phyloP scores from a whole-genome alignment of 768 basidiomycete species.

The Leccinum fibrillosum region DNA sequence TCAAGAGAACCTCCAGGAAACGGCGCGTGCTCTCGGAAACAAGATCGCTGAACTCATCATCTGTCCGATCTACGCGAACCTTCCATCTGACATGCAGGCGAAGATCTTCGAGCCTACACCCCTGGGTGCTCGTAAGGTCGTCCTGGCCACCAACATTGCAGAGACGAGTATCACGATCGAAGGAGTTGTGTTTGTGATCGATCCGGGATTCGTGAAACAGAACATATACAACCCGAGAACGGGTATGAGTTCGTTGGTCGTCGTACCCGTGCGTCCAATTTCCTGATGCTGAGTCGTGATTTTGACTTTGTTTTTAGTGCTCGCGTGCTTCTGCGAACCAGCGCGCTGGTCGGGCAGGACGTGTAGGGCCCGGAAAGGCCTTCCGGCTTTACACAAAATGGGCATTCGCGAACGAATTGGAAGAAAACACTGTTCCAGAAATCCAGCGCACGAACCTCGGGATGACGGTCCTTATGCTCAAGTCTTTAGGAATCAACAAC shows the following conservation, averaged over 20 bases:
- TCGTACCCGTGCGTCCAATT: conserved; percentile 75
- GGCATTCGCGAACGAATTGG: conserved; percentile 94
- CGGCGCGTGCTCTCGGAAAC: conserved; percentile 90
- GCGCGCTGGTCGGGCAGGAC: conserved; percentile 93
- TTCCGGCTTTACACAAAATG: conserved; percentile 99
- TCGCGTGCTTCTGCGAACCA: conserved; percentile 98
- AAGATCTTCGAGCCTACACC: conserved; percentile 99
- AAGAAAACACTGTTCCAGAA: conserved; percentile 96
- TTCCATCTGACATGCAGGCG: conserved; percentile 99
- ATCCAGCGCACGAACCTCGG: conserved; percentile 98
- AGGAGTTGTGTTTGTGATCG: conserved; percentile 98
- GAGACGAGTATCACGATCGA: conserved; percentile 99
- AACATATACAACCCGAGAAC: conserved; percentile 98
- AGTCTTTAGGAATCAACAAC: conserved; percentile 97
- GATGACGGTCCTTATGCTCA: conserved; percentile 91
- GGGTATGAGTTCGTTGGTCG: conserved; percentile 95
- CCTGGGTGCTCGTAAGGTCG: conserved; percentile 93
- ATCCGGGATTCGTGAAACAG: conserved; percentile 99
- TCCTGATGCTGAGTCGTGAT: background rate
- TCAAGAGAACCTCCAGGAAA: conserved; percentile 94
- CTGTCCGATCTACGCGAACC: conserved; percentile 97
- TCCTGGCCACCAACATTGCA: conserved; percentile 98
- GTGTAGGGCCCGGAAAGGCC: conserved; percentile 96
- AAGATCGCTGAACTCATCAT: conserved; percentile 93
- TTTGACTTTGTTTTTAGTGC: conserved; percentile 49